Evolutionary conservation across 2,329 filamentous ascomycete genomes (phyloP).

Genomic region (Colletotrichum sp.): DNA sequence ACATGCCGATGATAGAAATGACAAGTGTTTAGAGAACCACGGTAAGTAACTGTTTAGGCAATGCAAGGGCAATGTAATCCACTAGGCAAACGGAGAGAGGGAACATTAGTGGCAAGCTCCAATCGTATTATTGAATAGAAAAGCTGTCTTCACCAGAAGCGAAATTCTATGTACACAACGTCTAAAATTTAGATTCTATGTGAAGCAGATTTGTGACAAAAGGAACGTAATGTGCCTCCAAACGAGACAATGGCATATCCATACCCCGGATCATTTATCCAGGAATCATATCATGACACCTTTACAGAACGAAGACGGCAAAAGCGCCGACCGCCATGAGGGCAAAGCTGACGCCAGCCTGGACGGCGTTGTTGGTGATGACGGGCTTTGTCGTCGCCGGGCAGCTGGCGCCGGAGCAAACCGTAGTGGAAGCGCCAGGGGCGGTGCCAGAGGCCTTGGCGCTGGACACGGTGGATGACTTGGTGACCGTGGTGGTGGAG

Average conservation of each 20-base stretch:
- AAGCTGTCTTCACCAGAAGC: background rate
- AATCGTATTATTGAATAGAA: background rate
- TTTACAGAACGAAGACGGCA: background rate
- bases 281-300: background rate
- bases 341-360: slow-evolving; percentile 9
- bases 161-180: background rate
- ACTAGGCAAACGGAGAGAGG: background rate
- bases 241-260: background rate
- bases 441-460: slow-evolving; percentile 14
- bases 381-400: background rate
- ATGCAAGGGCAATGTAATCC: background rate
- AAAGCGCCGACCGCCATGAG: slow-evolving; percentile 9
- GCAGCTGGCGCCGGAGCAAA: slow-evolving; percentile 1
- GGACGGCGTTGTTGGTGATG: slow-evolving; percentile 9
- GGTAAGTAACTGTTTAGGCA: background rate
- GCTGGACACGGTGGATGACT: background rate
- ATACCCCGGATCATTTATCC: background rate
- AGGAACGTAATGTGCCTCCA: background rate
- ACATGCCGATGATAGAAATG: background rate
- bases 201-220: background rate
- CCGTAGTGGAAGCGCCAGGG: background rate
- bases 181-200: background rate
- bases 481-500: background rate
- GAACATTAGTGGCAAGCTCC: background rate
- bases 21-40: background rate